Percentiles rank a stretch among this genome's conserved stretches.
phyloP scores from a whole-genome alignment of 352 stramenopile genomes.

The Lagenidium sp. region DNA sequence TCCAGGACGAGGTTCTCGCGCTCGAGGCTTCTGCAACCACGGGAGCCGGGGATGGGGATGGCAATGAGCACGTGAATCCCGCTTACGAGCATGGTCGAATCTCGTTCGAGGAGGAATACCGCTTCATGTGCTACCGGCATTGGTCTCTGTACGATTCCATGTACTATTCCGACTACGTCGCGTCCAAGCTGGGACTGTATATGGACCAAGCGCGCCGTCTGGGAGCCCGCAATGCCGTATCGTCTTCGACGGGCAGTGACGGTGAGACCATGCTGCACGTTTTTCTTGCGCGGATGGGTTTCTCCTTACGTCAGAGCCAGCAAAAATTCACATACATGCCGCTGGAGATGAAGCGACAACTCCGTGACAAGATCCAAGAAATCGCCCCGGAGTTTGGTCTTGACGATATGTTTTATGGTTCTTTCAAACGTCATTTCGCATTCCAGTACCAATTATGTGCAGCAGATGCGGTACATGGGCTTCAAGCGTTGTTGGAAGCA shows the following conservation, averaged over 20 bases:
- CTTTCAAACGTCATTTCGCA: conserved; percentile 91
- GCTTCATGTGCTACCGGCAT: conserved; percentile 96
- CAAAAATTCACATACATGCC: conserved; percentile 97
- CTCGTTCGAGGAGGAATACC: conserved; percentile 88
- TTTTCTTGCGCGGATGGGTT: conserved; percentile 96
- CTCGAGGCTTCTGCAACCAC: conserved; percentile 36
- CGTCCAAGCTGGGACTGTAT: conserved; percentile 80
- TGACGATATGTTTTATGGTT: conserved; percentile 94
- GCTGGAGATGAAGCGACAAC: conserved; percentile 83
- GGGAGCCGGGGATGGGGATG: conserved; percentile 17
- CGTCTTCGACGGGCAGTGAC: conserved; percentile 15
- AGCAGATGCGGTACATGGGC: conserved; percentile 92
- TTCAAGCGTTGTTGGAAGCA: conserved; percentile 92
- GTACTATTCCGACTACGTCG: conserved; percentile 95
- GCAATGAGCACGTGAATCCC: conserved; percentile 22
- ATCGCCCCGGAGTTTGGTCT: conserved; percentile 93
- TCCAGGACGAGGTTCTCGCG: conserved; percentile 90
- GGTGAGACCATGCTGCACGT: conserved; percentile 84
- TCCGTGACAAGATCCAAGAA: conserved; percentile 89
- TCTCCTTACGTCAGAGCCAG: conserved; percentile 92
- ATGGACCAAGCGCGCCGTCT: conserved; percentile 53
- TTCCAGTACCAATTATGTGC: conserved; percentile 94
- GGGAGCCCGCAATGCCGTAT: conserved; percentile 47
- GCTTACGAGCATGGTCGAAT: conserved; percentile 79
- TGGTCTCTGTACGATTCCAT: conserved; percentile 94